phyloP scores from a whole-genome alignment of 1,284 basidiomycete genomes.

The Marasmius tenuissimus region DNA sequence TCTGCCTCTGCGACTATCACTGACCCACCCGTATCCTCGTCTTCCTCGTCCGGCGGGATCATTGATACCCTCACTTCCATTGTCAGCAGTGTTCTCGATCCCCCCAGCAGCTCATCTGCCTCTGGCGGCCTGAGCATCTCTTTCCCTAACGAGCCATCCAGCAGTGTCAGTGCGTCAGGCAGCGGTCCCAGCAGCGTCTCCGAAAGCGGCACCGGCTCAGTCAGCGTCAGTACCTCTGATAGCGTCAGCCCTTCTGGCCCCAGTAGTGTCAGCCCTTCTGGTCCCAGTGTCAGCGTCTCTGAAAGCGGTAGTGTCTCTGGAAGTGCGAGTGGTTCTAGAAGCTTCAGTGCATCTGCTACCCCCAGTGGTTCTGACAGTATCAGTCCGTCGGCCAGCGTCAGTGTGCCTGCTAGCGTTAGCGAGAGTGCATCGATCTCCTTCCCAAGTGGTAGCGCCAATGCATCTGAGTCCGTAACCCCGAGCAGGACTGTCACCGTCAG shows the following conservation, averaged over 20 bases:
- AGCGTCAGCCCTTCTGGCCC: neutral
- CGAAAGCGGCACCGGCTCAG: neutral
- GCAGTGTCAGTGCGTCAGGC: neutral
- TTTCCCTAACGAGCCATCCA: neutral
- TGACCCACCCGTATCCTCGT: neutral
- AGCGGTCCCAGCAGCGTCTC: neutral
- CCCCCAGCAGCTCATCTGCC: neutral
- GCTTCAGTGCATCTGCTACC: no score
- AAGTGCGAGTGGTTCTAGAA: no score
- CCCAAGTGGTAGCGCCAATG: constrained; percentile 7
- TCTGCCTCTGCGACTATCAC: neutral
- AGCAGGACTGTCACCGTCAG: constrained; percentile 11
- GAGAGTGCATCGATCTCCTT: constrained; percentile 1
- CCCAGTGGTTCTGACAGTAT: no score
- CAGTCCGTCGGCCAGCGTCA: no score
- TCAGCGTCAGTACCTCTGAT: neutral
- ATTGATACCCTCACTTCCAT: neutral
- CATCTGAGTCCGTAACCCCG: constrained; percentile 2
- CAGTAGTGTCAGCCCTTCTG: neutral
- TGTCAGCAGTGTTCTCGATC: constrained; percentile 1
- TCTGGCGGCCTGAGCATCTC: neutral
- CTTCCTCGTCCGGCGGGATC: neutral
- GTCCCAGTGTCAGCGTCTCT: no score
- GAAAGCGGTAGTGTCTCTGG: no score
- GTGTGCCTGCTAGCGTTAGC: neutral